Base-by-base conservation (phyloP, 306 rosid genomes). In the Lathyrus aphaca region DNA sequence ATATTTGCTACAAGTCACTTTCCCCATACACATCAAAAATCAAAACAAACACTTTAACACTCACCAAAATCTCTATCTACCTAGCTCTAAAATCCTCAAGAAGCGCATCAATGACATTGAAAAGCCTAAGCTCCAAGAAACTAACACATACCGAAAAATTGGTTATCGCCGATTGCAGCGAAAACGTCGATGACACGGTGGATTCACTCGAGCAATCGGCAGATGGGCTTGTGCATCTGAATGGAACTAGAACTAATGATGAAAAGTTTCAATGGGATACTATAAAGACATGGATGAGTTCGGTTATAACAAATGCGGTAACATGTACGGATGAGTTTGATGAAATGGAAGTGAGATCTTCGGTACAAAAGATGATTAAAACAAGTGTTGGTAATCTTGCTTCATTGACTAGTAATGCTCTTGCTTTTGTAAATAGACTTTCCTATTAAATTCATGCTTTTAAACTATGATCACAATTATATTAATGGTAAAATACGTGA, bases 251-350 rank as follows among this genome's bases (percentile, higher is more conserved):
- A 5, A 60, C 49, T 0, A 2, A 0, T 3, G 29, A 72, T 6
- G 68, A 64, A 0, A 55, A 3, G 6, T 68, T 35, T n/a, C 63
- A 72, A 32, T 71, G 84, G 79, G 66, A 27, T 14, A 66, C 17
- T 27, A 83, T 86, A 3, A 72, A 80, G 72, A 86, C 90, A 3
- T 86, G 90, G 87, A 65, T 82, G 70, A 86, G 90, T 56, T 74
- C 85, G 5, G 83, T 85, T 38, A 58, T 82, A 17, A 86, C 90
- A 0, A 66, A 83, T 30, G 82, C 55, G 6, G 0, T 1, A 10
- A 86, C 87, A 0, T 86, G 90, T 67, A 80, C 40, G 3, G 86
- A 85, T 72, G 86, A 75, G 27, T 66, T 79, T 25, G 79, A 73
- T 15, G 88, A 82, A 58, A 19, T 32, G 69, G 4, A 44, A 32